Evolutionary conservation across 2,329 filamentous ascomycete species (phyloP).

Genomic region (Sporothrix globosa): DNA sequence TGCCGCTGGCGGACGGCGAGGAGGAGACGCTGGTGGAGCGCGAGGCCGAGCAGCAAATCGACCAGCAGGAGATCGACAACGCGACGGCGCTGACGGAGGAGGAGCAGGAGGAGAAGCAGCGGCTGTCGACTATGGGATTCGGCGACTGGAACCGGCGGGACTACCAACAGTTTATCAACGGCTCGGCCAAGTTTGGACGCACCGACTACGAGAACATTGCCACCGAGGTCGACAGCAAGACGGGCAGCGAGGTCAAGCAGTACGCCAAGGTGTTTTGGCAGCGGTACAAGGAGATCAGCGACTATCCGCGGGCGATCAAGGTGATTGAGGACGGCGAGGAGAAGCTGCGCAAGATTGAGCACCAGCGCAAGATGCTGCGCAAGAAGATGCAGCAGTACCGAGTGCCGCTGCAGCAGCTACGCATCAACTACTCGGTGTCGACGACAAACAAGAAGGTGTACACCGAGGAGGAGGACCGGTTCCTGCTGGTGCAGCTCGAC

Average conservation of each 20-base stretch:
- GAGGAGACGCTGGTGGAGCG: conserved; percentile 82
- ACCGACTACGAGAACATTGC: conserved; percentile 83
- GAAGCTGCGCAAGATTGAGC: conserved; percentile 81
- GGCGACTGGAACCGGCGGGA: conserved; percentile 95
- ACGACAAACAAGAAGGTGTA: conserved; percentile 99
- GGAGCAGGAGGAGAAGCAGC: conserved; percentile 83
- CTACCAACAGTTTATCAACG: conserved; percentile 97
- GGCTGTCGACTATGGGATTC: conserved; percentile 82
- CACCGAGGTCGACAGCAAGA: conserved; percentile 89
- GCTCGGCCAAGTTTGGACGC: conserved; percentile 88
- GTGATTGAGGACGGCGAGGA: conserved; percentile 93
- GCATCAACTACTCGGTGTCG: conserved; percentile 98
- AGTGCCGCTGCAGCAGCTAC: conserved; percentile 95
- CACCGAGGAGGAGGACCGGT: conserved; percentile 96
- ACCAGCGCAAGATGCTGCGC: conserved; percentile 88
- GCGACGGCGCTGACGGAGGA: conserved; percentile 85
- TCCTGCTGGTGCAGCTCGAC: conserved; percentile 90
- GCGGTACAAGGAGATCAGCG: conserved; percentile 84
- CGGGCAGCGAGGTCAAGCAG: conserved; percentile 77
- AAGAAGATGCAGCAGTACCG: conserved; percentile 97
- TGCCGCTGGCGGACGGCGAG: conserved; percentile 82
- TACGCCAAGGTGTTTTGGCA: conserved; percentile 98
- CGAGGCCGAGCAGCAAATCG: conserved; percentile 81
- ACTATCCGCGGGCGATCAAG: conserved; percentile 85
- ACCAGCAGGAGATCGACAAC: conserved; percentile 92